A percentile compares a stretch with the other conserved stretches of the same genome.
Conservation (phyloP, 306 rosid species). For the Quercus mongolica region DNA sequence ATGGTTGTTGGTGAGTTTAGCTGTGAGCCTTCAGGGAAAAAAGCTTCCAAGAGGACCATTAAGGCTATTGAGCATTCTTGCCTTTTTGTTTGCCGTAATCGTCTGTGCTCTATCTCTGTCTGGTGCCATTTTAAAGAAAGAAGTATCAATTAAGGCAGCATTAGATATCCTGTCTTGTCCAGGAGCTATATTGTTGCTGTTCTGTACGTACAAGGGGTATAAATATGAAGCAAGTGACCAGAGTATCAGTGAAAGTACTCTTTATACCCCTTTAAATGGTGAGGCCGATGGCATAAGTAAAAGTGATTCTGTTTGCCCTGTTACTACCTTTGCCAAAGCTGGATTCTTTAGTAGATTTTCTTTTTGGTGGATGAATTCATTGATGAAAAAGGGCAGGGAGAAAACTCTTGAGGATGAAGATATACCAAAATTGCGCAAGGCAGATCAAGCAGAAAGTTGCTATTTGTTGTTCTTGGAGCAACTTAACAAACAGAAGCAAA, state of each 20-base stretch:
- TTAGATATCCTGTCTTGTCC: conserved; percentile 59
- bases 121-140: conserved; percentile 12
- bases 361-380: conserved; percentile 83
- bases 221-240: conserved; percentile 22
- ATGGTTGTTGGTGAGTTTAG: conserved; percentile 39
- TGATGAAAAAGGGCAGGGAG: conserved; percentile 75
- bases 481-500: conserved; percentile 45
- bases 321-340: conserved; percentile 56
- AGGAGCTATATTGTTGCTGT: conserved; percentile 55
- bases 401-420: conserved; percentile 63
- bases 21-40: conserved; percentile 25
- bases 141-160: conserved; percentile 30
- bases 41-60: conserved; percentile 28
- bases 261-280: conserved; percentile 60
- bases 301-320: conserved; percentile 21
- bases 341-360: conserved; percentile 55
- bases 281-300: conserved; percentile 28
- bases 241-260: conserved; percentile 36
- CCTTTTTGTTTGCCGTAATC: conserved; percentile 29
- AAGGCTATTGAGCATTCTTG: conserved; percentile 29
- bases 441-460: conserved; percentile 69
- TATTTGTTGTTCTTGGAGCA: conserved; percentile 52
- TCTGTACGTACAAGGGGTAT: conserved; percentile 42
- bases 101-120: conserved; percentile 28
- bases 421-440: conserved; percentile 58